A percentile compares a stretch with the other conserved stretches of the same genome.
Evolutionary conservation across 139 green algal species (phyloP).

Genomic region (Auxenochlorella protothecoides): DNA sequence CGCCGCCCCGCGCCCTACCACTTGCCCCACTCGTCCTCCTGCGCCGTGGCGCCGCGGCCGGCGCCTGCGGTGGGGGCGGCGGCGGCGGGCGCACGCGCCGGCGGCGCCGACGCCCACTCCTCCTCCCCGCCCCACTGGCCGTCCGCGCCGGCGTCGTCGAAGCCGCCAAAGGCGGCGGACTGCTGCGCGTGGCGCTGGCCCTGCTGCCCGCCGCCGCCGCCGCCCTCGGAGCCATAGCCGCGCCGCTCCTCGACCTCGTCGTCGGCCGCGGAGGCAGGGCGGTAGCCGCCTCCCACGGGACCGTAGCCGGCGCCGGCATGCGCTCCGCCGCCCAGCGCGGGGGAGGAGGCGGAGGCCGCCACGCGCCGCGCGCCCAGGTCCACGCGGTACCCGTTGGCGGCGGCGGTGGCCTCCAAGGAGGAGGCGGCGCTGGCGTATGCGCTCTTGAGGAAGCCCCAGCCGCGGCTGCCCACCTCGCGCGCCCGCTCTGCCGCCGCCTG

Average conservation of each 20-base stretch:
- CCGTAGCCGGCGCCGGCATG: too few species aligned
- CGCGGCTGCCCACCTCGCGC: constrained; percentile 34
- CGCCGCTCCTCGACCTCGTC: not conserved
- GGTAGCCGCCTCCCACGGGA: not conserved
- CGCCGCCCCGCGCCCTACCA: constrained; percentile 7
- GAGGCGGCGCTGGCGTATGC: constrained; percentile 30
- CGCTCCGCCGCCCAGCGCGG: too few species aligned
- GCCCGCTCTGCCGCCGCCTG: constrained; percentile 29
- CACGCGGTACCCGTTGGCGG: constrained; percentile 34
- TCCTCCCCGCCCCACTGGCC: not conserved
- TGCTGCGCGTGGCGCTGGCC: not conserved
- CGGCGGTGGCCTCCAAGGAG: constrained; percentile 27
- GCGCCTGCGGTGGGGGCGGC: not conserved
- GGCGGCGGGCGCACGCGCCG: not conserved
- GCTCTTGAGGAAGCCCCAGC: constrained; percentile 35
- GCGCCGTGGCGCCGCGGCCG: not conserved
- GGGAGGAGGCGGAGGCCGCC: not conserved
- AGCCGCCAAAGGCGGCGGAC: not conserved
- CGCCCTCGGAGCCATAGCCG: not conserved
- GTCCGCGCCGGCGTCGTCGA: not conserved
- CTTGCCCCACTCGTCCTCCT: constrained; percentile 26
- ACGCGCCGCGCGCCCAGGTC: constrained; percentile 31
- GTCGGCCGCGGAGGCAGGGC: not conserved
- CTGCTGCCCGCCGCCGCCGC: not conserved
- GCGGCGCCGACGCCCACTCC: too few species aligned